These are phyloP conservation scores for Artemisia argyi DNA, from an alignment of 129 eudicot genomes.

Conservation along the genomic window DNA sequence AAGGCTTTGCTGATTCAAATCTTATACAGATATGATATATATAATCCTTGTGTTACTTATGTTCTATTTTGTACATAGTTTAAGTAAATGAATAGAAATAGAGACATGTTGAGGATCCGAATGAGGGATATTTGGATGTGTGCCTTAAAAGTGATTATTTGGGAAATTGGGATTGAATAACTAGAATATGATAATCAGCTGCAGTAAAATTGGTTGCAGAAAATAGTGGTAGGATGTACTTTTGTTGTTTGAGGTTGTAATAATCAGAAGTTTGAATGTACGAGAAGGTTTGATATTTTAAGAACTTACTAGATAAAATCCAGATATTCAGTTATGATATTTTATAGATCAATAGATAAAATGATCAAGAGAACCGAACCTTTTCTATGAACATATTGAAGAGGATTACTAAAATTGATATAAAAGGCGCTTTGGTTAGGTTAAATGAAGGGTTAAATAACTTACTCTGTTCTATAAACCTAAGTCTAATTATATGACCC, in stretches of 20 bases:
- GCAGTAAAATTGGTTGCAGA: background rate
- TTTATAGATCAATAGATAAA: background rate
- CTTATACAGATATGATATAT: too few species aligned
- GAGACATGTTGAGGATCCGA: background rate
- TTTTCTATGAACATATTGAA: background rate
- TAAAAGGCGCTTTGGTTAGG: background rate
- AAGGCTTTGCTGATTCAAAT: background rate
- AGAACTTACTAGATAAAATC: too few species aligned
- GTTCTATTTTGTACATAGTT: background rate
- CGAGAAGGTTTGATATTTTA: background rate
- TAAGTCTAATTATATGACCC: background rate
- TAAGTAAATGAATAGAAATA: slow-evolving; percentile 3
- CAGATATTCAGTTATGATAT: too few species aligned
- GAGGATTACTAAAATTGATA: background rate
- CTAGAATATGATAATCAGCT: background rate
- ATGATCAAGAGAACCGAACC: background rate
- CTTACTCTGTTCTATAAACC: too few species aligned
- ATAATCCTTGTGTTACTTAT: too few species aligned
- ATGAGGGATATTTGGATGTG: slow-evolving; percentile 8
- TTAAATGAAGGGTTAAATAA: background rate
- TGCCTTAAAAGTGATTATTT: background rate
- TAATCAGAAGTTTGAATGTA: background rate
- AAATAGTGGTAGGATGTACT: background rate
- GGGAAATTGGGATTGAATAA: background rate
- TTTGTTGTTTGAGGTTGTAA: background rate